Conservation (phyloP, 306 rosid genomes). For the Biancaea sappan region DNA sequence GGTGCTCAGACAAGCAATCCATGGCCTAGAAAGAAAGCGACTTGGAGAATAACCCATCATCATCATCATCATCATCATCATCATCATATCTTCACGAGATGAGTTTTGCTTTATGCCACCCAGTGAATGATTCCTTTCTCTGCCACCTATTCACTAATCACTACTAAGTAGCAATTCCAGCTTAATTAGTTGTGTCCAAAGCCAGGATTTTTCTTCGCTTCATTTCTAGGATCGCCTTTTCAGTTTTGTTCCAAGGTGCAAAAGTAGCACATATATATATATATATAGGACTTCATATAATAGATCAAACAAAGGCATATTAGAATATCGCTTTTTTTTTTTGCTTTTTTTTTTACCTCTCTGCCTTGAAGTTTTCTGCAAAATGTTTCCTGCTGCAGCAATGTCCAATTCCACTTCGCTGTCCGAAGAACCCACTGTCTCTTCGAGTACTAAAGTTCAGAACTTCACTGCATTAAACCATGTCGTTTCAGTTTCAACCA, state of each 20-base stretch:
- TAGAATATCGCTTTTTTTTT: conserved; percentile 40
- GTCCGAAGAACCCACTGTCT: conserved; percentile 67
- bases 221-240: conserved; percentile 30
- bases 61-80: conserved; percentile 50
- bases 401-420: conserved; percentile 79
- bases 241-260: conserved; percentile 29
- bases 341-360: conserved; percentile 39
- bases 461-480: conserved; percentile 54
- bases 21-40: conserved; percentile 63
- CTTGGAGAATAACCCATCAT: conserved; percentile 59
- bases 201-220: conserved; percentile 33
- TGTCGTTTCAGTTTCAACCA: conserved; percentile 35
- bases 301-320: conserved; percentile 25
- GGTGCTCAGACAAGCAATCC: conserved; percentile 61
- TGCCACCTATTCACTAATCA: conserved; percentile 36
- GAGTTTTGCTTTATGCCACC: conserved; percentile 33
- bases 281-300: conserved; percentile 33
- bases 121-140: conserved; percentile 53
- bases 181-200: neutral
- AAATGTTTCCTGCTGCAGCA: conserved; percentile 63
- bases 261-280: too few relatives aligned
- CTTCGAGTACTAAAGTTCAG: conserved; percentile 63
- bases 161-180: neutral
- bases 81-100: conserved; percentile 59
- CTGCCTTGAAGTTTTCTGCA: conserved; percentile 57